Evolutionary conservation across 371 early-diverging fungal genomes (phyloP), one percentile per base, ranked within the genome.

Genomic region (Nosema muscidifuracis): DNA sequence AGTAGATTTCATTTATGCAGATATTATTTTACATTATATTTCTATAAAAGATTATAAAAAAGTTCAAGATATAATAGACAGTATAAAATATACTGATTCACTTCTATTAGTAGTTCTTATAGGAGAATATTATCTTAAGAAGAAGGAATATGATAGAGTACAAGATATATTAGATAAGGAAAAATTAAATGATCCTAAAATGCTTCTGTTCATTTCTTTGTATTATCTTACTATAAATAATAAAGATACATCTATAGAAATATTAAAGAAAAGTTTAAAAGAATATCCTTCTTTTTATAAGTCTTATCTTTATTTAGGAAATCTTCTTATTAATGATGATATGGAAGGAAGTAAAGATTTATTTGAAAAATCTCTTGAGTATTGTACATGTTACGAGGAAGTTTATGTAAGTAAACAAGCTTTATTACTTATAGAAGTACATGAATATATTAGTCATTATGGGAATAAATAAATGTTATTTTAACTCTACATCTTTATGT

Each of bases 301-400:
- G 43, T 42, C 67, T 10, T 67, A 67, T 67, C 42, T 67, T 20
- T 67, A 67, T 28, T 51, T 67, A 18, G 67, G 67, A 42, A 57
- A 57, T 30, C 18, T 67, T 57, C 43, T 67, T 18, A 55, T 67
- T 18, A 53, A 40, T 34, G 58, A 43, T 20, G 58, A 67, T 20
- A 36, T 56, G 6, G 43, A 67, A 30, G 38, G 36, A 22, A 13
- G 67, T 31, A 57, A 26, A 28, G 18, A 38, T 1, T 40, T 67
- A 1, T 67, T 56, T 57, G 43, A 67, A 13, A 57, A 31, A 28
- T 33, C 28, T 15, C 40, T 67, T 36, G 24, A 42, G n/a, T 67
- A 56, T 67, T 40, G 57, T 31, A 43, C 16, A 36, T 57, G 22
- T 18, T 67, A 55, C 42, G 57, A 67, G 2, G 67, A 67, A 43